Evolutionary conservation across 2,329 filamentous ascomycete genomes (phyloP), one percentile per base, ranked within the genome.

Genomic region (Pseudovirgaria hyperparasitica): DNA sequence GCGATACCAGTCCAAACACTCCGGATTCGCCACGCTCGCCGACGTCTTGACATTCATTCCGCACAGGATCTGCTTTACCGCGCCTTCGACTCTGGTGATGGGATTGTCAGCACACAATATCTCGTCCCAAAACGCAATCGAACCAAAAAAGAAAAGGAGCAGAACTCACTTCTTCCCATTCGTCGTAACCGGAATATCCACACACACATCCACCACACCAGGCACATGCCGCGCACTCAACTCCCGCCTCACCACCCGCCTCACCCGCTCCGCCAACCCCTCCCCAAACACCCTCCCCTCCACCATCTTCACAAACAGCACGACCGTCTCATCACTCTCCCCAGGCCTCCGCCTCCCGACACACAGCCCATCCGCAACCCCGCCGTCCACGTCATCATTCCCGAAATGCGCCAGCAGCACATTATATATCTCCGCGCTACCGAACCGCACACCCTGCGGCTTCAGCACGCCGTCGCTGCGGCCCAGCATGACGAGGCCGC

Each of bases 361-460:
- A 45, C 87, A 96, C 2, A 96, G 64, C 1, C 82, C 82, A 43
- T 98, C 87, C 33, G 84, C 77, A 11, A 96, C 63, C n/a, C n/a
- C n/a, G n/a, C n/a, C n/a, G n/a, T n/a, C n/a, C n/a, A n/a, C n/a
- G n/a, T n/a, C n/a, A 30, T 87, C 70, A 8, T 66, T 58, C 0
- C 75, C 69, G 42, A 94, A 94, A 54, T 85, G 79, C 38, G 81
- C 74, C 2, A 90, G 70, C 16, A 96, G 60, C n/a, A 94, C 66
- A 48, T 93, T 94, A 56, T 96, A 96, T 12, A 98, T 93, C 60
- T 98, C 90, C 1, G 87, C 85, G 17, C 76, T 85, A 4, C 87
- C 87, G 46, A 98, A 96, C 1, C 87, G 67, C 11, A 98, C 84
- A 3, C 90, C 90, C 0, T 78, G 72, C 0, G 90, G 90, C 50